Percentiles rank a stretch among this genome's conserved stretches.
These are phyloP conservation scores for Jaapia argillacea DNA, from an alignment of 768 basidiomycete genomes.

Conservation along the genomic window DNA sequence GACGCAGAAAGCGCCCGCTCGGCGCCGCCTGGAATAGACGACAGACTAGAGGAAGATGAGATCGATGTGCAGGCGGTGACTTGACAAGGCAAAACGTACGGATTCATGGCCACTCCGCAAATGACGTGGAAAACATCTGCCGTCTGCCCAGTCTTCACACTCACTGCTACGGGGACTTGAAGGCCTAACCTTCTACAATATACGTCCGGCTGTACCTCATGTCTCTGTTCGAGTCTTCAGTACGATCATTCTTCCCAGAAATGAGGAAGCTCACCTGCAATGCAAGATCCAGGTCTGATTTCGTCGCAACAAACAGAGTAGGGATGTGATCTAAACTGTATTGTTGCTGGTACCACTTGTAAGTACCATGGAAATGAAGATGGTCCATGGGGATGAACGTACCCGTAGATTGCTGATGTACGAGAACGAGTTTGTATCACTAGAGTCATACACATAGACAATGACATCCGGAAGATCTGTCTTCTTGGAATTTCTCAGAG, in stretches of 20 bases:
- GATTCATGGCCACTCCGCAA: conserved; percentile 76
- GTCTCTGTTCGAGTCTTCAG: conserved; percentile 44
- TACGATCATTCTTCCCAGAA: conserved; percentile 2
- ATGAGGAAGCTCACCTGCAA: conserved; percentile 56
- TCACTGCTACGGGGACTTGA: conserved; percentile 93
- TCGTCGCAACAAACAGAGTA: conserved; percentile 96
- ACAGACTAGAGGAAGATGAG: conserved; percentile 12
- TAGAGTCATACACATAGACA: conserved; percentile 93
- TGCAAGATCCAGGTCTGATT: conserved; percentile 94
- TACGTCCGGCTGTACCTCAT: conserved; percentile 97
- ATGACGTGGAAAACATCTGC: conserved; percentile 86
- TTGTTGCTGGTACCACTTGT: conserved; percentile 64
- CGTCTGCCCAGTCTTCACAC: conserved; percentile 75
- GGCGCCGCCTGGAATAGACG: conserved; percentile 73
- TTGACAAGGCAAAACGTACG: conserved; percentile 40
- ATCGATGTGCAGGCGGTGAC: background rate
- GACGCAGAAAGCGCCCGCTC: conserved; percentile 68
- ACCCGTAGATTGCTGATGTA: conserved; percentile 96
- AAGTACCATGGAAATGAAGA: conserved; percentile 4
- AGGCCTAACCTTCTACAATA: conserved; percentile 85
- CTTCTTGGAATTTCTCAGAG: conserved; percentile 81
- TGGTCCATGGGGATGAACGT: conserved; percentile 21
- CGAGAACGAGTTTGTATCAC: conserved; percentile 97
- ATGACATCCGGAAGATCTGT: conserved; percentile 90
- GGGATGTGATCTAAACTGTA: conserved; percentile 93